phyloP scores from a whole-genome alignment of 768 basidiomycete genomes.

The Rhodotorula sphaerocarpa region DNA sequence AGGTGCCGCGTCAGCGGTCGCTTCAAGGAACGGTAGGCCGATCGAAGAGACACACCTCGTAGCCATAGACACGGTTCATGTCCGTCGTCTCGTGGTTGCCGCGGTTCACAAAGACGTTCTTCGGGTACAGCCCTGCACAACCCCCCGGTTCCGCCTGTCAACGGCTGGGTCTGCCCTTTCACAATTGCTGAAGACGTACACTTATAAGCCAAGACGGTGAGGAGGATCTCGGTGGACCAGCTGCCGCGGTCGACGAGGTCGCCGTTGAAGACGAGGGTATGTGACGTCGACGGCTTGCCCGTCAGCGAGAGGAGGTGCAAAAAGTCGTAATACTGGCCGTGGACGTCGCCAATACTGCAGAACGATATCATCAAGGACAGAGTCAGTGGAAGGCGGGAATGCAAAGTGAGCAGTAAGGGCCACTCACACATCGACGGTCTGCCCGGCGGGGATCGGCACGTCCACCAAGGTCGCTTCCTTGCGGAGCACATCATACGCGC shows the following conservation, averaged over 20 bases:
- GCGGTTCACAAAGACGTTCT: constrained; percentile 81
- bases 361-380: too few relatives aligned
- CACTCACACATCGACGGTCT: constrained; percentile 60
- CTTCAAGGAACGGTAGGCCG: background rate
- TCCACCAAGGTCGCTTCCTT: constrained; percentile 75
- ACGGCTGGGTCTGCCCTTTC: background rate
- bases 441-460: constrained; percentile 62
- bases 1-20: too few relatives aligned
- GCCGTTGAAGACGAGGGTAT: constrained; percentile 81
- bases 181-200: constrained; percentile 40
- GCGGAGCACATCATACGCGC: constrained; percentile 64
- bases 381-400: too few relatives aligned
- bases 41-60: constrained; percentile 52
- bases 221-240: constrained; percentile 86
- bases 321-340: constrained; percentile 93
- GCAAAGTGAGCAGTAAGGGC: too few relatives aligned
- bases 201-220: constrained; percentile 90
- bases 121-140: constrained; percentile 79
- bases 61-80: constrained; percentile 82
- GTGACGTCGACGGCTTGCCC: constrained; percentile 72
- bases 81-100: constrained; percentile 96
- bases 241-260: constrained; percentile 97
- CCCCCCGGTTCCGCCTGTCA: background rate
- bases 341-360: constrained; percentile 64
- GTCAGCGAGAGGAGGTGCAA: constrained; percentile 78